Percentiles rank a stretch among this genome's conserved stretches.
phyloP scores from a whole-genome alignment of 495 filamentous ascomycete species.

The Penicillium argentinense region DNA sequence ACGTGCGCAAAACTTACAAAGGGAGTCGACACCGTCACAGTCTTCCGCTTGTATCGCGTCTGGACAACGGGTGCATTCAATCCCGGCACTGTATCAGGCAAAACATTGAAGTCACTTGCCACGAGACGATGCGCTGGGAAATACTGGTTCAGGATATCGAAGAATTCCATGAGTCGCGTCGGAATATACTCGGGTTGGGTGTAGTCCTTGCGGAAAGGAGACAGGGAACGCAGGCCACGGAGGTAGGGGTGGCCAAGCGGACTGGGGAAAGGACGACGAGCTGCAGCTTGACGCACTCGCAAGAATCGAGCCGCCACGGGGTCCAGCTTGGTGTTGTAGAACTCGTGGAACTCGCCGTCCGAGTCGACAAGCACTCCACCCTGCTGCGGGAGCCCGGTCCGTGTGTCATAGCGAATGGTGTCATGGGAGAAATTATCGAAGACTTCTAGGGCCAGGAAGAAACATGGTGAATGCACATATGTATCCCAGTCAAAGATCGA shows the following conservation, averaged over 20 bases:
- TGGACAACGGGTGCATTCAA: conserved; percentile 94
- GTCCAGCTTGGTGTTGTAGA: conserved; percentile 77
- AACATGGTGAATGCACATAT: conserved; percentile 86
- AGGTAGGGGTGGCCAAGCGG: conserved; percentile 55
- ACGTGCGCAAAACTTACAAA: conserved; percentile 59
- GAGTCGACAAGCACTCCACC: conserved; percentile 81
- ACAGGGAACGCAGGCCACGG: conserved; percentile 54
- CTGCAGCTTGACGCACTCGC: conserved; percentile 69
- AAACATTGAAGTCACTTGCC: conserved; percentile 83
- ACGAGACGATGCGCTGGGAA: conserved; percentile 89
- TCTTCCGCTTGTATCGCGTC: conserved; percentile 81
- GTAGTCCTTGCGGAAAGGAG: conserved; percentile 72
- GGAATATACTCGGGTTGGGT: conserved; percentile 88
- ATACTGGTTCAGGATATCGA: conserved; percentile 78
- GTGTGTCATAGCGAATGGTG: conserved; percentile 78
- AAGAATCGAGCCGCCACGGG: conserved; percentile 82
- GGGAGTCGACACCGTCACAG: conserved; percentile 85
- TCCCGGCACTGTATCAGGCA: conserved; percentile 80
- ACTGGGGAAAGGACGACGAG: conserved; percentile 51
- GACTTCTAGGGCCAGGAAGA: conserved; percentile 97
- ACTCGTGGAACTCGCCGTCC: conserved; percentile 90
- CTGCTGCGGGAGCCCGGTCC: conserved; percentile 76
- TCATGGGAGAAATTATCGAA: conserved; percentile 99
- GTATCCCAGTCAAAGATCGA: conserved; percentile 93
- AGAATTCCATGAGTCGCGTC: conserved; percentile 93